These are phyloP conservation scores for Elsinoe batatas DNA, from an alignment of 2,329 filamentous ascomycete genomes.

Conservation along the genomic window DNA sequence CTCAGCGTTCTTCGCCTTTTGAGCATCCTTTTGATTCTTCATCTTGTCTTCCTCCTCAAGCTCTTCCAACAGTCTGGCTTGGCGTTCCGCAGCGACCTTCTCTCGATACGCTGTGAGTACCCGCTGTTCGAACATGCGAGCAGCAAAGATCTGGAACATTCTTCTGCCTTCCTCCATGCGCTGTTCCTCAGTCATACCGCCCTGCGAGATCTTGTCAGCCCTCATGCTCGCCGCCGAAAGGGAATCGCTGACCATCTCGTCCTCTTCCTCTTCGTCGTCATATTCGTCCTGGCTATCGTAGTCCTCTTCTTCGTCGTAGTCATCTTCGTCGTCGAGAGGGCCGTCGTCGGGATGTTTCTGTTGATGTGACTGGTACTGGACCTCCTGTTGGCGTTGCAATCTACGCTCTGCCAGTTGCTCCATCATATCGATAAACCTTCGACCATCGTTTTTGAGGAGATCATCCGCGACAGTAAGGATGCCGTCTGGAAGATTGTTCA, in stretches of 20 bases:
- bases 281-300: conserved; percentile 55
- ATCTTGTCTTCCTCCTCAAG: conserved; percentile 73
- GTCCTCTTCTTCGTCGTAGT: conserved; percentile 64
- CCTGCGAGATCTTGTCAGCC: conserved; percentile 43
- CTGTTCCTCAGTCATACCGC: conserved; percentile 94
- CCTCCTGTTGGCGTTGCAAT: conserved; percentile 94
- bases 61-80: conserved; percentile 82
- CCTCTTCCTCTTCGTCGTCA: conserved; percentile 52
- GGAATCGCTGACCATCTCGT: conserved; percentile 46
- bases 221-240: conserved; percentile 9
- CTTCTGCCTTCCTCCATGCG: conserved; percentile 96
- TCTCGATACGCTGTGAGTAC: conserved; percentile 96
- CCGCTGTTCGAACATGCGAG: conserved; percentile 96
- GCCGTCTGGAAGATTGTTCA: conserved; percentile 57
- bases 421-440: conserved; percentile 99
- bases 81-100: conserved; percentile 88
- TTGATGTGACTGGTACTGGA: conserved; percentile 56
- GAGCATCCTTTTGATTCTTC: conserved; percentile 72
- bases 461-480: conserved; percentile 98
- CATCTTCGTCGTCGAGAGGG: conserved; percentile 62
- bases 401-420: conserved; percentile 94
- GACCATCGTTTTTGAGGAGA: conserved; percentile 95
- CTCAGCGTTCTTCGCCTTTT: conserved; percentile 87
- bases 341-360: conserved; percentile 59
- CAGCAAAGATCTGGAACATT: conserved; percentile 99